phyloP scores from a whole-genome alignment of 139 green algal genomes.

The Chlamydomonas schloesseri region DNA sequence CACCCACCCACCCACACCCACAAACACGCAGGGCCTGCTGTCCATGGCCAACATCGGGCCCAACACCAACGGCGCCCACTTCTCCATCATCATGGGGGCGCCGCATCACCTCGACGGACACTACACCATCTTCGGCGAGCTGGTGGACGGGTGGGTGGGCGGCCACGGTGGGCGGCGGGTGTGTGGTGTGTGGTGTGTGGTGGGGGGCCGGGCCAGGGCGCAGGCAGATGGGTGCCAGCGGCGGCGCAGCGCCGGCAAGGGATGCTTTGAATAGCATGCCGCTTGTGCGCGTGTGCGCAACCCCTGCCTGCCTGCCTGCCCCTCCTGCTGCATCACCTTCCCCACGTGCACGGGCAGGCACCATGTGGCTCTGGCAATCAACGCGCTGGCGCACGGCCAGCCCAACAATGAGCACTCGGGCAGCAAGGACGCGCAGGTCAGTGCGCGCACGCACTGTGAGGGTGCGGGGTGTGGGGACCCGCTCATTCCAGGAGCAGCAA shows the following conservation, averaged over 20 bases:
- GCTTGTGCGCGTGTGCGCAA: too few relatives aligned
- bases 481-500: background rate
- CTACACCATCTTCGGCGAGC: conserved; percentile 81
- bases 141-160: conserved; percentile 43
- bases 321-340: too few relatives aligned
- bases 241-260: too few relatives aligned
- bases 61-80: conserved; percentile 78
- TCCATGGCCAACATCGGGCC: conserved; percentile 75
- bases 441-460: too few relatives aligned
- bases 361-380: conserved; percentile 59
- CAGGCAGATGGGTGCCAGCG: too few relatives aligned
- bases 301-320: too few relatives aligned
- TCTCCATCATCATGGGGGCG: conserved; percentile 77
- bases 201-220: too few relatives aligned
- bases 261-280: too few relatives aligned
- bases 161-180: too few relatives aligned
- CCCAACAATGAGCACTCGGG: background rate
- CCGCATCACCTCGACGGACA: conserved; percentile 77
- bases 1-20: too few relatives aligned
- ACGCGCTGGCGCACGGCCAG: conserved; percentile 37
- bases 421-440: conserved; percentile 35
- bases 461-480: background rate
- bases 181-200: background rate
- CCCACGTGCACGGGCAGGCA: too few relatives aligned
- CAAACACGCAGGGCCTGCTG: conserved; percentile 29